phyloP scores from a whole-genome alignment of 2,329 filamentous ascomycete genomes.

The Botrytis tulipae region DNA sequence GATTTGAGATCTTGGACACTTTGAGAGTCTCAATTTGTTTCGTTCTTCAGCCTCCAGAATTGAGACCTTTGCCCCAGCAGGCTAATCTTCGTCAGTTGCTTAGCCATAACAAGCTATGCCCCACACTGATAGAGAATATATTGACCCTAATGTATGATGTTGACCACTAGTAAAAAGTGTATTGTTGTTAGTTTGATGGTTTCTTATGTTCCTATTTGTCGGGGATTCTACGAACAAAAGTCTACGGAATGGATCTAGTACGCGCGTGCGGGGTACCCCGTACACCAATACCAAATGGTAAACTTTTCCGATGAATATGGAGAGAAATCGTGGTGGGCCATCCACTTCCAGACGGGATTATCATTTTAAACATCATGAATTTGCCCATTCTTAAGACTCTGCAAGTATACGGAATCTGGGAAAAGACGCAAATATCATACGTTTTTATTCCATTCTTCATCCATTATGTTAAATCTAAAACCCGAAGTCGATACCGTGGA shows the following conservation, averaged over 20 bases:
- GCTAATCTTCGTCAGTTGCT: neutral
- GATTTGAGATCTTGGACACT: neutral
- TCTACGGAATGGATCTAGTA: neutral
- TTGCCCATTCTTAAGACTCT: neutral
- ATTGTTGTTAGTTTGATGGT: neutral
- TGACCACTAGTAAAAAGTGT: neutral
- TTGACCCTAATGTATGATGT: neutral
- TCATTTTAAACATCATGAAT: neutral
- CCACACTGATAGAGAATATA: neutral
- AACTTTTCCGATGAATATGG: neutral
- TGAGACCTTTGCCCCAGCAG: neutral
- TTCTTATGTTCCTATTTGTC: neutral
- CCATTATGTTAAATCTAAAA: conserved; percentile 5
- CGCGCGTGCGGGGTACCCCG: neutral
- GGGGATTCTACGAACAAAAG: neutral
- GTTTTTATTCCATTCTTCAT: neutral
- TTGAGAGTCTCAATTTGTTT: neutral
- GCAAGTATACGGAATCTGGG: neutral
- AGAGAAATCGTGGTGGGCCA: neutral
- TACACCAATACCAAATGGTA: neutral
- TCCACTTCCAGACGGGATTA: neutral
- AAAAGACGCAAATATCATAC: neutral
- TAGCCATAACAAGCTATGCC: neutral
- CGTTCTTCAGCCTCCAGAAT: neutral
- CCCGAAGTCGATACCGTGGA: neutral